Evolutionary conservation across 371 early-diverging fungal genomes (phyloP).

Genomic region (Haplosporangium sp.): DNA sequence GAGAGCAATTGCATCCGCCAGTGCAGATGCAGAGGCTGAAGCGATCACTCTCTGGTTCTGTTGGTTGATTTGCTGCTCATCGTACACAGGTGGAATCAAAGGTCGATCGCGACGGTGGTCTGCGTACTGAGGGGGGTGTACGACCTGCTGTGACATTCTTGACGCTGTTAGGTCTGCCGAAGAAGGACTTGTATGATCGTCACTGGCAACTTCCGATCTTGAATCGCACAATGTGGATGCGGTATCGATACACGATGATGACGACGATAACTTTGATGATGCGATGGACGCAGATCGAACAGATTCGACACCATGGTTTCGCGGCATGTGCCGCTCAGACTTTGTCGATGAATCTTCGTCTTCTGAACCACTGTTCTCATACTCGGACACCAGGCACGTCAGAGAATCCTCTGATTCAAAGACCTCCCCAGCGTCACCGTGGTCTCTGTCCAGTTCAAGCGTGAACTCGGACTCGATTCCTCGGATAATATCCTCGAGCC

Average conservation of each 20-base stretch:
- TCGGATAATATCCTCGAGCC: constrained; percentile 25
- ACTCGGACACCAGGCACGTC: constrained; percentile 20
- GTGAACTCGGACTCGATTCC: constrained; percentile 37
- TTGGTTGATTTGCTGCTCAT: neutral
- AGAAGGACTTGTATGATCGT: neutral
- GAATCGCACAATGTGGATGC: neutral
- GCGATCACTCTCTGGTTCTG: neutral
- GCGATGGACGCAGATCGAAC: neutral
- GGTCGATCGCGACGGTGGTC: constrained; percentile 4
- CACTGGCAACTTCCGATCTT: neutral
- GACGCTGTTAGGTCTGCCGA: no score
- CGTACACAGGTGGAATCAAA: neutral
- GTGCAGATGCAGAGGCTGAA: constrained; percentile 3
- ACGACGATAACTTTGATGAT: neutral
- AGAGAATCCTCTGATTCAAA: constrained; percentile 33
- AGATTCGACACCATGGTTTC: neutral
- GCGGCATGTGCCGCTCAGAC: constrained; percentile 5
- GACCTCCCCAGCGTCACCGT: constrained; percentile 5
- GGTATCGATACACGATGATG: neutral
- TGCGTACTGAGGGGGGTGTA: constrained; percentile 16
- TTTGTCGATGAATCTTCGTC: neutral
- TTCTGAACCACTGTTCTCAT: constrained; percentile 4
- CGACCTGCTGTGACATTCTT: neutral
- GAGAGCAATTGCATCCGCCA: neutral
- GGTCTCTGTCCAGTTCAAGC: constrained; percentile 7